Conservation (phyloP, 2,329 filamentous ascomycete species). For the Pseudocercospora eumusae region DNA sequence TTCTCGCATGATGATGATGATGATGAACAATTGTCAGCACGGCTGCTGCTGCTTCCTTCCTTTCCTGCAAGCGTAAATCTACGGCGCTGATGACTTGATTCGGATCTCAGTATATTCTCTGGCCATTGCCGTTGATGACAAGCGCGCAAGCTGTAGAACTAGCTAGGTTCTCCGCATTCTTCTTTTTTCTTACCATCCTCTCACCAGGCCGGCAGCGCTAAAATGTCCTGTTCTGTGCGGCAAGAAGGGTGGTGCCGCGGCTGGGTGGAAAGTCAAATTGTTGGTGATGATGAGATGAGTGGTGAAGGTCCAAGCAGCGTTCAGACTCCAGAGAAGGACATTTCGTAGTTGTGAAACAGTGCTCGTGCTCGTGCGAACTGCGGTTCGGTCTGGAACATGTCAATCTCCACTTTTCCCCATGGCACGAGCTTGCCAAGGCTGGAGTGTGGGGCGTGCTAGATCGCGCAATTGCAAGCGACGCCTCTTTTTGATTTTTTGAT, state of each 20-base stretch:
- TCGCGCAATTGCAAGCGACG: conserved; percentile 4
- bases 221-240: neutral
- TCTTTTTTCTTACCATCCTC: conserved; percentile 11
- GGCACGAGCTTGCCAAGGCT: neutral
- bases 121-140: conserved; percentile 5
- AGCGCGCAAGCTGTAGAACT: neutral
- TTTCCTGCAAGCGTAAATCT: neutral
- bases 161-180: conserved; percentile 9
- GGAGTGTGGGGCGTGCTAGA: neutral
- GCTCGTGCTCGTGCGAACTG: neutral
- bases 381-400: conserved; percentile 1
- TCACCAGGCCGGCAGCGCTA: neutral
- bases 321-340: neutral
- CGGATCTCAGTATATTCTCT: too few species aligned
- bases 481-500: neutral
- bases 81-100: conserved; percentile 6
- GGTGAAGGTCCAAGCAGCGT: too few species aligned
- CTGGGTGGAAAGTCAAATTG: neutral
- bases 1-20: neutral
- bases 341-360: neutral
- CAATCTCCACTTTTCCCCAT: neutral
- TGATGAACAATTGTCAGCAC: too few species aligned
- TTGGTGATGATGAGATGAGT: too few species aligned
- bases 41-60: conserved; percentile 1
- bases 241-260: neutral